Percentiles rank a stretch among this genome's conserved stretches.
phyloP scores from a whole-genome alignment of 768 basidiomycete genomes.

The Amanita fuliginea region DNA sequence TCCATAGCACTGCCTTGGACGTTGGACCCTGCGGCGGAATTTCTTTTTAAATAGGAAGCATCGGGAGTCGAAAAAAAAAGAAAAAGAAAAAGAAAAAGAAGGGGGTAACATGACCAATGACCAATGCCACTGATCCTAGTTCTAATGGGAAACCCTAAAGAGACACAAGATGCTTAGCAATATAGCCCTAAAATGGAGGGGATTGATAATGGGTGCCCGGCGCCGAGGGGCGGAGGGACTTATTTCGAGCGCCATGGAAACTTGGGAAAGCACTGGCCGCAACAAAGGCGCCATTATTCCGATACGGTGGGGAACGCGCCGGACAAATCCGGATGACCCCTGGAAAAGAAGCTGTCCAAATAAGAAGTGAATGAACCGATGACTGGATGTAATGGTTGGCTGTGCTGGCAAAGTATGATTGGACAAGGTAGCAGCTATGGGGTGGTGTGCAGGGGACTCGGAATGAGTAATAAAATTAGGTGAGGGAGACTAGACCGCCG shows the following conservation, averaged over 20 bases:
- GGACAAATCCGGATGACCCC: not conserved
- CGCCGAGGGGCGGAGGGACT: not conserved
- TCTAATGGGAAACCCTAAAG: not conserved
- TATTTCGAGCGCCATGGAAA: constrained; percentile 1
- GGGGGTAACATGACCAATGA: not conserved
- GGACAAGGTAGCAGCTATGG: too few relatives aligned
- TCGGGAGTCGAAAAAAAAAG: not conserved
- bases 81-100: too few relatives aligned
- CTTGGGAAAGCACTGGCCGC: not conserved
- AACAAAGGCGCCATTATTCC: not conserved
- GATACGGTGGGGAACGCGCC: not conserved
- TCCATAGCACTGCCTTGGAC: not conserved
- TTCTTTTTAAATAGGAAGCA: not conserved
- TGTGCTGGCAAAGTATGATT: not conserved
- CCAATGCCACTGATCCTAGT: not conserved
- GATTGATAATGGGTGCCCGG: not conserved
- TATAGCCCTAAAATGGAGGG: too few relatives aligned
- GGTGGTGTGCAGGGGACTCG: too few relatives aligned
- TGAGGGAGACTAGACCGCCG: too few relatives aligned
- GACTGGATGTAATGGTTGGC: not conserved
- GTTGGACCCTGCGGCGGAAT: not conserved
- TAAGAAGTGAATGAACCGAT: not conserved
- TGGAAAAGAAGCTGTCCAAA: not conserved
- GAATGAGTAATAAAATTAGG: too few relatives aligned
- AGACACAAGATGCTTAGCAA: not conserved